These are phyloP conservation scores for Nadsonia fulvescens DNA, from an alignment of 805 yeast species.

Conservation along the genomic window DNA sequence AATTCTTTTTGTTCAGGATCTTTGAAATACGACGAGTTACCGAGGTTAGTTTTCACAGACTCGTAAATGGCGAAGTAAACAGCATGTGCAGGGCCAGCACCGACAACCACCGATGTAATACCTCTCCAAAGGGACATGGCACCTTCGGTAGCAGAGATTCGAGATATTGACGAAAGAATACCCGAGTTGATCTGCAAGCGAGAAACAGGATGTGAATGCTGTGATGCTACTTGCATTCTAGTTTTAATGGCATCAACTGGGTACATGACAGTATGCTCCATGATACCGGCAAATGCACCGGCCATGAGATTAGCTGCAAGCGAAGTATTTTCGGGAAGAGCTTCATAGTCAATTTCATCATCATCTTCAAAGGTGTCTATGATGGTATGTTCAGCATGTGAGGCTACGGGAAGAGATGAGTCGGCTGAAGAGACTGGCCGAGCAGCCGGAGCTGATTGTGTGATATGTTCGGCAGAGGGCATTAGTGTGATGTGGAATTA, in stretches of 20 bases:
- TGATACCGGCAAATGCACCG: slow-evolving; percentile 97
- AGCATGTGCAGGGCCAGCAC: slow-evolving; percentile 99
- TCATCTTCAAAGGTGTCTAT: too few species aligned
- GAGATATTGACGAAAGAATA: slow-evolving; percentile 49
- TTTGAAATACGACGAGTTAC: too few species aligned
- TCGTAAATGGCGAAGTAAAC: slow-evolving; percentile 92
- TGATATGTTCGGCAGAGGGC: too few species aligned
- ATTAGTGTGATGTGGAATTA: too few species aligned
- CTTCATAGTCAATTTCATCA: slow-evolving; percentile 51
- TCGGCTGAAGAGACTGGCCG: too few species aligned
- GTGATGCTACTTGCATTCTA: slow-evolving; percentile 65
- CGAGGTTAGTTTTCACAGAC: slow-evolving; percentile 43
- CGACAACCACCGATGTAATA: slow-evolving; percentile 73
- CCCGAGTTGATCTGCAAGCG: slow-evolving; percentile 18
- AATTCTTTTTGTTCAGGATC: slow-evolving; percentile 11
- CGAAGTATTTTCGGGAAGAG: slow-evolving; percentile 76
- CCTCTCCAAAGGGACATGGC: slow-evolving; percentile 85
- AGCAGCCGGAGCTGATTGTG: too few species aligned
- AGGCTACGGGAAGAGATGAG: too few species aligned
- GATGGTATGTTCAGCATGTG: too few species aligned
- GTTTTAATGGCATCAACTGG: slow-evolving; percentile 95
- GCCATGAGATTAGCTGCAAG: slow-evolving; percentile 68
- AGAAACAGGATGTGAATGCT: slow-evolving; percentile 8
- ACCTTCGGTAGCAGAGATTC: slow-evolving; percentile 77
- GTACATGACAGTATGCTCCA: slow-evolving; percentile 95